Base-by-base conservation (phyloP, 2,329 filamentous ascomycete species). In the Botrytis medusae region DNA sequence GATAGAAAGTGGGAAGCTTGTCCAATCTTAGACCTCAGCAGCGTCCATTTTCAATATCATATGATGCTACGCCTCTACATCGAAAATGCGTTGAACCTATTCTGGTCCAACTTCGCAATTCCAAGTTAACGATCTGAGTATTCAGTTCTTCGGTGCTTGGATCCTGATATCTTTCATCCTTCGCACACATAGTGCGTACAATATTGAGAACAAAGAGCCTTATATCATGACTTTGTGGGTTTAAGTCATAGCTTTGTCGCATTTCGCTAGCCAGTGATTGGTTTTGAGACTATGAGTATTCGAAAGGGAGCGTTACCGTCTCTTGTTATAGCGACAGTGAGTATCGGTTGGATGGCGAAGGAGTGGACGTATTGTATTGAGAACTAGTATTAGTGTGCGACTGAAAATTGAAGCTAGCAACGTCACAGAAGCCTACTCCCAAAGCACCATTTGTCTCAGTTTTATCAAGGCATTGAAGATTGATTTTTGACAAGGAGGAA, bases 101-200 rank as follows among this genome's bases (percentile, higher is more conserved):
- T 25, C 48, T 18, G 34, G 34, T 25, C 34, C 65, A 20, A 34
- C 4, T 22, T 40, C 14, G 65, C 25, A 29, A 16, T 22, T 32
- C 32, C 29, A 40, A n/a, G 32, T n/a, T 51, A 63, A 42, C 4
- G 8, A 34, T 97, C 83, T 97, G 96, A 89, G 88, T 9, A 92
- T 92, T 78, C 88, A 90, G 75, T 89, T 88, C 8, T 92, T 92
- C 78, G 90, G 89, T 62, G 92, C 90, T 62, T 92, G 90, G 90
- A 92, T 90, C 0, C 84, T 90, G 65, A 82, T 92, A 63, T 86
- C 87, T 32, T 83, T 85, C 42, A 82, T 92, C 57, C 82, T 92
- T 25, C 84, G 90, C 44, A 81, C 90, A 71, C 91, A 91, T 77
- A 89, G 88, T 2, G 90, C 90, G 9, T 92, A 91, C 81, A 84